Percentiles rank a stretch among this genome's conserved stretches.
Evolutionary conservation across 306 rosid species (phyloP).

Genomic region (Oemleria cerasiformis): DNA sequence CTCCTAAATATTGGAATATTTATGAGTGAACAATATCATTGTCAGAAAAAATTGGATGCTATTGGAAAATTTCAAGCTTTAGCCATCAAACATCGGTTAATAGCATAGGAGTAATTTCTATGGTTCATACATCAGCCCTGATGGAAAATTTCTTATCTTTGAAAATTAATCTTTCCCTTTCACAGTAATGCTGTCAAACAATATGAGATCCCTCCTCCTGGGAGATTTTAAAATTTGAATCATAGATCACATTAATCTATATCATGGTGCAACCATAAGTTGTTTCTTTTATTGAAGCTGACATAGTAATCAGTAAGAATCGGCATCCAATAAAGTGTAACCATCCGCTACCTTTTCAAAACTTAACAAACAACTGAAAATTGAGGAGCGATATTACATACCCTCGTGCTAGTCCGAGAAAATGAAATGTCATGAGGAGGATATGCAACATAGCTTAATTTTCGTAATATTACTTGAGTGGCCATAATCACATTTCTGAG

Average conservation of each 20-base stretch:
- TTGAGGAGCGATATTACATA: background rate
- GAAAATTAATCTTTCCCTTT: background rate
- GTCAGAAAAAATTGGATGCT: background rate
- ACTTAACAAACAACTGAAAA: background rate
- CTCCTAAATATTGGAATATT: no score
- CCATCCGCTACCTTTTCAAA: background rate
- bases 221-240: background rate
- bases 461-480: slow-evolving; percentile 2
- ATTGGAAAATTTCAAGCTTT: background rate
- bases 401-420: background rate
- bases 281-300: background rate
- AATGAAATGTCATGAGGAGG: background rate
- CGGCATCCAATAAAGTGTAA: background rate
- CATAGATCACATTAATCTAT: background rate
- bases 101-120: background rate
- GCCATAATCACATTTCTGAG: slow-evolving; percentile 17
- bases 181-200: background rate
- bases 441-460: background rate
- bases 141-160: background rate
- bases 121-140: background rate
- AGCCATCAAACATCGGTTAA: background rate
- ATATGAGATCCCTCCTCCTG: background rate
- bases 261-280: background rate
- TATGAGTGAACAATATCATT: background rate
- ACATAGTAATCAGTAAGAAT: background rate